Percentiles rank a stretch among this genome's conserved stretches.
These are phyloP conservation scores for Rhizopus delemar DNA, from an alignment of 371 early-diverging fungal genomes.

Conservation along the genomic window DNA sequence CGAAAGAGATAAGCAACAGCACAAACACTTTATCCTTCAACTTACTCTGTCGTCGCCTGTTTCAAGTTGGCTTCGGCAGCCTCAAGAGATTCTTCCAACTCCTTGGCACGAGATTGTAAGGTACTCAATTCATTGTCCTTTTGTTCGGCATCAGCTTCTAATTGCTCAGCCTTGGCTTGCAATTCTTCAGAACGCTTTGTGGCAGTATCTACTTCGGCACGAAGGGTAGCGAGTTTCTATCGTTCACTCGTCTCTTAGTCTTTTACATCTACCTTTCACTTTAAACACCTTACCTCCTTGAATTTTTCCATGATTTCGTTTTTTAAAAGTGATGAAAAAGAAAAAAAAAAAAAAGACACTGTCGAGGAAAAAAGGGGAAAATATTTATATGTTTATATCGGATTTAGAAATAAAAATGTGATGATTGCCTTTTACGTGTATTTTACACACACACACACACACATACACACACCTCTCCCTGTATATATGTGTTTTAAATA, in stretches of 20 bases:
- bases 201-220: conserved; percentile 70
- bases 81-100: conserved; percentile 68
- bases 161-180: conserved; percentile 57
- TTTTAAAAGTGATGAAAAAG: conserved; percentile 2
- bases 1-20: background rate
- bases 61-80: conserved; percentile 65
- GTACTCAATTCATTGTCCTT: conserved; percentile 72
- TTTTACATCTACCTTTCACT: no score
- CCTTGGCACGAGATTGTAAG: conserved; percentile 61
- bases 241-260: background rate
- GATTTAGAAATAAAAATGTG: conserved; percentile 25
- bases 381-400: conserved; percentile 5
- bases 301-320: conserved; percentile 33
- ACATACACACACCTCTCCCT: background rate
- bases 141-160: conserved; percentile 55
- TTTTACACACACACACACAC: background rate
- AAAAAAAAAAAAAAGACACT: conserved; percentile 10
- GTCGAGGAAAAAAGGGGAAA: background rate
- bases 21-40: background rate
- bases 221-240: conserved; percentile 71
- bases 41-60: conserved; percentile 69
- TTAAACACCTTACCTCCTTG: conserved; percentile 25
- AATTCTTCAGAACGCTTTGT: conserved; percentile 65
- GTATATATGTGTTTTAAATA: no score
- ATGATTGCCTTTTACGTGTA: conserved; percentile 14